Conservation (phyloP, 768 basidiomycete species). For the Peribolospora baueri region DNA sequence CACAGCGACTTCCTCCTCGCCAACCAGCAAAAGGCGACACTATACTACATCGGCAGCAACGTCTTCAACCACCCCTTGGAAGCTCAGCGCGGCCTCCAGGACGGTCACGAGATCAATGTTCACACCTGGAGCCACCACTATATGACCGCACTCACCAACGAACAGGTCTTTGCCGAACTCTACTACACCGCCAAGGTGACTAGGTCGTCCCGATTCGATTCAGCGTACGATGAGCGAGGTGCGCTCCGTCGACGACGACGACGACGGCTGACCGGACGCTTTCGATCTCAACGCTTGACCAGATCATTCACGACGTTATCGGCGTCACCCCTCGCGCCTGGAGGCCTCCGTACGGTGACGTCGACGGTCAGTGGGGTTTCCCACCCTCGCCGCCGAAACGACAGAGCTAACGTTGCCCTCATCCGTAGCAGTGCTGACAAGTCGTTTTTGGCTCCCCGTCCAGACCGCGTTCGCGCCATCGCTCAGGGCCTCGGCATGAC, state of each 20-base stretch:
- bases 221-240: no score
- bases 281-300: no score
- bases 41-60: constrained; percentile 19
- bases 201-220: constrained; percentile 1
- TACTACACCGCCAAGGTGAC: constrained; percentile 11
- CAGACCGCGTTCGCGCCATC: constrained; percentile 11
- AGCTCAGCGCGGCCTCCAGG: constrained; percentile 18
- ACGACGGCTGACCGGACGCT: no score
- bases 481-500: constrained; percentile 10
- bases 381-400: no score
- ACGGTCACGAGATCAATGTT: constrained; percentile 20
- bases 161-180: constrained; percentile 22
- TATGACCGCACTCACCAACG: constrained; percentile 24
- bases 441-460: no score
- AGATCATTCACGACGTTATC: neutral
- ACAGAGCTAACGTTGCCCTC: no score
- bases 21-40: constrained; percentile 20
- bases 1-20: constrained; percentile 15
- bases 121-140: constrained; percentile 19
- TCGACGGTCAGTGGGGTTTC: constrained; percentile 5
- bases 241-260: no score
- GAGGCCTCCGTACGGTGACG: constrained; percentile 11
- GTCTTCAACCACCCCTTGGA: constrained; percentile 24
- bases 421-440: no score
- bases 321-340: constrained; percentile 10